Base-by-base conservation (phyloP, 352 stramenopile species). In the Globisporangium uncinulatum region DNA sequence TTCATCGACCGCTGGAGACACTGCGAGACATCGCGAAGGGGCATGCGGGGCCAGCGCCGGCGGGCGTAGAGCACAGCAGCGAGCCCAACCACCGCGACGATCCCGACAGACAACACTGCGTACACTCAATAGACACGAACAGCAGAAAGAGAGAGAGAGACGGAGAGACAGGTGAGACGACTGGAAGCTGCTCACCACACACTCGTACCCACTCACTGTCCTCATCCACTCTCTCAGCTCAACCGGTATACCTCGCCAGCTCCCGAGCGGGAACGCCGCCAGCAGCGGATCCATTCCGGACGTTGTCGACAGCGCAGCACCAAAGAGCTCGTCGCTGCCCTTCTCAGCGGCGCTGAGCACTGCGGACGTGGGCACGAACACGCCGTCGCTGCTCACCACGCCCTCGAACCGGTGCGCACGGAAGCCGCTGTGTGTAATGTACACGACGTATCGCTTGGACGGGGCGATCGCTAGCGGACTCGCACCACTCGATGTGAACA, bases 351-450 rank as follows among this genome's bases (percentile, higher is more conserved):
- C 51, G 3, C 39, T 54, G 20, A 60, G 14, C 36, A 60, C 53
- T 3, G 43, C 24, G 5, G 51, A 49, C 44, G 47, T 63, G n/a
- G 61, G 42, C 29, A 74, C 46, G 51, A 81, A 71, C 32, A 56
- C 71, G 31, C 48, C 17, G 10, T 64, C 77, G 14, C 70, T 67
- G 19, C 75, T 47, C 11, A 89, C 54, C 48, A 61, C 51, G 0
- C 73, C 79, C 54, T 82, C 68, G 54, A 86, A 74, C 13, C 74
- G 29, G 50, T 89, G 79, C 6, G 71, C 70, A 19, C 73, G 69
- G 34, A 79, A 73, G 9, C 74, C 75, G n/a, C 65, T 83, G 56
- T 89, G 79, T 4, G 73, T 83, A 54, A 89, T 76, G 57, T 87
- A 89, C 41, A 89, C 37, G 6, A 52, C 45, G 47, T 82, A 87